phyloP scores from a whole-genome alignment of 371 early-diverging fungal species.

The Mortierella sp. region DNA sequence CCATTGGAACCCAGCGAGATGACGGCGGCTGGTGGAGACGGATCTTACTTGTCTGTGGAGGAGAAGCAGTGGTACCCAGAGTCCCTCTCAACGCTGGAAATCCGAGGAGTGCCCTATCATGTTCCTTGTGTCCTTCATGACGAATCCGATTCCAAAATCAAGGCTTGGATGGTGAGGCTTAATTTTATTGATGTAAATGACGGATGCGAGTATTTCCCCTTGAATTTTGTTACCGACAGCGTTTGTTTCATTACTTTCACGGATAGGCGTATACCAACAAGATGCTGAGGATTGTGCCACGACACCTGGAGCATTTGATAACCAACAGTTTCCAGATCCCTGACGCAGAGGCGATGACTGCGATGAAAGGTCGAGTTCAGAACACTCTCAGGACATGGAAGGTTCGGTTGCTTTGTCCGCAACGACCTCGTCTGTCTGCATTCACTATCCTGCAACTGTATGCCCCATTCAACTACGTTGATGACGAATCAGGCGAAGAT shows the following conservation, averaged over 20 bases:
- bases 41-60: conserved; percentile 1
- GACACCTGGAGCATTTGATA: conserved; percentile 20
- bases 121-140: conserved; percentile 33
- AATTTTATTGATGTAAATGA: background rate
- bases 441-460: conserved; percentile 20
- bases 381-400: conserved; percentile 28
- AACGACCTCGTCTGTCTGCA: conserved; percentile 21
- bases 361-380: conserved; percentile 19
- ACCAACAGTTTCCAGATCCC: conserved; percentile 30
- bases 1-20: conserved; percentile 31
- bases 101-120: conserved; percentile 40
- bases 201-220: background rate
- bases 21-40: background rate
- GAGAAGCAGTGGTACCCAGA: conserved; percentile 36
- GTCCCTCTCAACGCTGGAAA: conserved; percentile 21
- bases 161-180: conserved; percentile 33
- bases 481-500: conserved; percentile 20
- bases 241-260: background rate
- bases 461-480: conserved; percentile 23
- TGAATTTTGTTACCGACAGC: background rate
- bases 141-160: conserved; percentile 12
- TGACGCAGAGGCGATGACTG: conserved; percentile 1
- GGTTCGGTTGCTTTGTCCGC: conserved; percentile 32
- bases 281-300: conserved; percentile 23
- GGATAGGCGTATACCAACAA: conserved; percentile 24